Conservation (phyloP, 176 grass and related monocot genomes). For the Leersia perrieri region DNA sequence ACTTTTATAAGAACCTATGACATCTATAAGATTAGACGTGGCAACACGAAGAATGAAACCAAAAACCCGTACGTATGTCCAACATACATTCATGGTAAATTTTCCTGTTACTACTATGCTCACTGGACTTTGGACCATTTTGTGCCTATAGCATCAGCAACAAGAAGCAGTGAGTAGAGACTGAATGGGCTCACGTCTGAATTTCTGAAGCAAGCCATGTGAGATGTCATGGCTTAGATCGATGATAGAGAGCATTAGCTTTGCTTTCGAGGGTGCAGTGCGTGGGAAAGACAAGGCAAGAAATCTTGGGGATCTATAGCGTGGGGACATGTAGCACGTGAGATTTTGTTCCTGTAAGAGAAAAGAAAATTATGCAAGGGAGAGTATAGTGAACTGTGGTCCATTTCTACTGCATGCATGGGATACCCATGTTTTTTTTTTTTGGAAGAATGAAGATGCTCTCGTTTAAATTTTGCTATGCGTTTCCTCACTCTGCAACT, state of each 20-base stretch:
- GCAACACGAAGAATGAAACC: no score
- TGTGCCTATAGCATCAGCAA: background rate
- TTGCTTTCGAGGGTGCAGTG: background rate
- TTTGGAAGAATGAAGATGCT: background rate
- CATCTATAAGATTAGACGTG: no score
- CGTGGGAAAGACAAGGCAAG: background rate
- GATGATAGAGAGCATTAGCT: background rate
- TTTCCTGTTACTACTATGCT: background rate
- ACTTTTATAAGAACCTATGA: no score
- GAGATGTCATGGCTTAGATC: background rate
- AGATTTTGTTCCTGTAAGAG: conserved; percentile 15
- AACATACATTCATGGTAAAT: background rate
- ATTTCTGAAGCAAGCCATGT: background rate
- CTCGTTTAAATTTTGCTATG: background rate
- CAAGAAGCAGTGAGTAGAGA: background rate
- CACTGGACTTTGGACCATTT: background rate
- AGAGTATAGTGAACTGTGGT: background rate
- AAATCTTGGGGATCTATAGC: conserved; percentile 12
- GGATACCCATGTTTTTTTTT: background rate
- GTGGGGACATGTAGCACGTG: conserved; percentile 28
- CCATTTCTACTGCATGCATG: background rate
- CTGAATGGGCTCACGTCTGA: background rate
- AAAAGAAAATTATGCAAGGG: background rate
- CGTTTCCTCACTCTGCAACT: background rate
- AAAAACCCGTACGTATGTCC: no score